Base-by-base conservation (phyloP, 2,329 filamentous ascomycete genomes). In the Trichophaea hybrida region DNA sequence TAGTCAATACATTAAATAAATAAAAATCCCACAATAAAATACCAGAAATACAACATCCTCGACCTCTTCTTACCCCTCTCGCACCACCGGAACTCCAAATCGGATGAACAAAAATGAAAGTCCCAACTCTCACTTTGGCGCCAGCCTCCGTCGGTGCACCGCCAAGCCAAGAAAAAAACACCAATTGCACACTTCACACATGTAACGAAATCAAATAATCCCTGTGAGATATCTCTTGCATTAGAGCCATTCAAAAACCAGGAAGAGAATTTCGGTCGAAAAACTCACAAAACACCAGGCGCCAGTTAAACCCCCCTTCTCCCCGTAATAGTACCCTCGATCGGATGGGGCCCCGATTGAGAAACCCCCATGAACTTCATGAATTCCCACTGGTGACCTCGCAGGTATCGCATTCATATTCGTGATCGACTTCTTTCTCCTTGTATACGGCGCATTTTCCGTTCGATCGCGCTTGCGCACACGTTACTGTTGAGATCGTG, bases 371-470 rank as follows among this genome's bases (percentile, higher is more conserved):
- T 43, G 46, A 24, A 32, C 49, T 34, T 52, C 49, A 33, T 3
- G 15, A 52, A 32, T 52, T 34, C 5, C 40, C 40, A 12, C 50
- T 12, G 50, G 32, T 53, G 50, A 8, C 24, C 49, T 65, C 63
- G 37, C 63, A 65, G 32, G 57, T 48, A 37, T 65, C 63, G 52
- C 63, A 65, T 54, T 62, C 54, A 52, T 64, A 65, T 49, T 65
- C 63, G 54, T 64, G 59, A 34, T 64, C 51, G 37, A 64, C 57
- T 24, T 64, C 63, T 55, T 64, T 65, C 54, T 64, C 60, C 43
- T 64, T 65, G 56, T 65, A 62, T 17, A 65, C 63, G 5, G 55
- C 32, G 52, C 63, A 65, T 57, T 64, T 65, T 15, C 61, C 63
- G 15, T 62, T 64, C 24, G 63, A 59, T 55, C 63, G 63, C 10